Evolutionary conservation across 2,329 filamentous ascomycete genomes (phyloP).

Genomic region (Escovopsis sp.): DNA sequence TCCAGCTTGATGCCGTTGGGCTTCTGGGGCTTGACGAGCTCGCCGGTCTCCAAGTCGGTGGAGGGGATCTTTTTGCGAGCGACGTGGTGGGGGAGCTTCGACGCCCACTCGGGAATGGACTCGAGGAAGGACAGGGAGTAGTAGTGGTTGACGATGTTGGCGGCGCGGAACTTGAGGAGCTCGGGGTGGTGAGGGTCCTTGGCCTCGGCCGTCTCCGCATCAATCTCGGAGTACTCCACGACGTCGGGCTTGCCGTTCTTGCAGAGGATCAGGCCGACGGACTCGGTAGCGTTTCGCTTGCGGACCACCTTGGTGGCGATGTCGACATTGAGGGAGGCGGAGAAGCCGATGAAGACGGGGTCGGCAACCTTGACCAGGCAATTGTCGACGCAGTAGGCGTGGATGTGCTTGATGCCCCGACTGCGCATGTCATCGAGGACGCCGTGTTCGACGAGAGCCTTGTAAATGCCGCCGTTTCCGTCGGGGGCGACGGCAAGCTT

Average conservation of each 20-base stretch:
- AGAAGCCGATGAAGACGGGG: conserved; percentile 87
- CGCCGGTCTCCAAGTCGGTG: conserved; percentile 59
- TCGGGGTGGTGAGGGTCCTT: conserved; percentile 65
- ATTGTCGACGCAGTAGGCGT: conserved; percentile 98
- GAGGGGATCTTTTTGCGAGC: conserved; percentile 97
- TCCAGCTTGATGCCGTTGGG: conserved; percentile 98
- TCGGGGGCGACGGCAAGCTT: conserved; percentile 91
- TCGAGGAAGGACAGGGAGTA: conserved; percentile 91
- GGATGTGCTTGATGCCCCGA: conserved; percentile 85
- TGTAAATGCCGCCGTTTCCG: conserved; percentile 93
- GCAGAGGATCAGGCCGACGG: conserved; percentile 81
- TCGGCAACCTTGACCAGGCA: conserved; percentile 98
- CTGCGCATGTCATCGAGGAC: conserved; percentile 77
- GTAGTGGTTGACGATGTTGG: conserved; percentile 99
- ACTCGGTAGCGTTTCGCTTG: conserved; percentile 92
- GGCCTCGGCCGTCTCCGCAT: conserved; percentile 74
- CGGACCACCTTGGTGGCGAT: conserved; percentile 99
- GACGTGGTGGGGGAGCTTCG: conserved; percentile 85
- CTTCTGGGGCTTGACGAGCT: conserved; percentile 77
- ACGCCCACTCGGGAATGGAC: conserved; percentile 71
- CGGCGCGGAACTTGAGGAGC: conserved; percentile 87
- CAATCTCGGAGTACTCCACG: conserved; percentile 97
- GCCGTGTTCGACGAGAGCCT: conserved; percentile 66
- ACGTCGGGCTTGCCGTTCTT: conserved; percentile 96
- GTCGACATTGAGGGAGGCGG: conserved; percentile 74